Evolutionary conservation across 129 eudicot genomes (phyloP), one percentile per base, ranked within the genome.

Genomic region (Silybum marianum): DNA sequence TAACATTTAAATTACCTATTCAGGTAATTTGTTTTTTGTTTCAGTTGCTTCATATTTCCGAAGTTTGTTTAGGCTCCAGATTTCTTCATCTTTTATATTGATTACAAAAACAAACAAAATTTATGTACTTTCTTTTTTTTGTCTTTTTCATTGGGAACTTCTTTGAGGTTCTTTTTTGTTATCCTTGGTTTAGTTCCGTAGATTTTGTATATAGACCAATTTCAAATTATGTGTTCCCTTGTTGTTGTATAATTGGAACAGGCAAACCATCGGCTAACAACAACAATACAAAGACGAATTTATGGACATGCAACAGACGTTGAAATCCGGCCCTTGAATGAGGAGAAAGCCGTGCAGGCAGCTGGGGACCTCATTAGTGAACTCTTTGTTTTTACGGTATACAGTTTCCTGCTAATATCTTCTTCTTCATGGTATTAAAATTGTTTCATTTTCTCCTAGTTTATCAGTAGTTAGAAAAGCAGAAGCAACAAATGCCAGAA

Each of bases 311-410:
- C 98, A 71, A 95, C 98, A 63, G 93, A 95, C 87, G 97, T 91
- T 73, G 98, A 87, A 81, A 95, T 95, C 73, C 90, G 99, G 48
- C 99, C 99, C 25, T 81, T 95, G 69, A 87, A 95, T 83, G 99
- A 95, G 87, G 99, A 95, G 90, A 95, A 89, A 88, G 99, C 99
- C 75, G 98, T 95, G 86, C 99, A 92, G 85, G 95, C 91, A 44
- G 99, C 99, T 66, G 96, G 84, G 24, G 98, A 95, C 81, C 97
- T 95, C 75, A 78, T 95, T 44, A 95, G 99, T 70, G 99, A 95
- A 85, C 66, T 92, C 69, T 95, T 95, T 74, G 90, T 95, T 81
- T 95, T 95, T 88, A 81, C 94, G 90, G 99, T 95, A 95, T 69
- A 25, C 21, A 39, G 21, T 63, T 36, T 74, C 42, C 78, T 62